Evolutionary conservation across 495 filamentous ascomycete genomes (phyloP).

Genomic region (Xylaria cubensis): DNA sequence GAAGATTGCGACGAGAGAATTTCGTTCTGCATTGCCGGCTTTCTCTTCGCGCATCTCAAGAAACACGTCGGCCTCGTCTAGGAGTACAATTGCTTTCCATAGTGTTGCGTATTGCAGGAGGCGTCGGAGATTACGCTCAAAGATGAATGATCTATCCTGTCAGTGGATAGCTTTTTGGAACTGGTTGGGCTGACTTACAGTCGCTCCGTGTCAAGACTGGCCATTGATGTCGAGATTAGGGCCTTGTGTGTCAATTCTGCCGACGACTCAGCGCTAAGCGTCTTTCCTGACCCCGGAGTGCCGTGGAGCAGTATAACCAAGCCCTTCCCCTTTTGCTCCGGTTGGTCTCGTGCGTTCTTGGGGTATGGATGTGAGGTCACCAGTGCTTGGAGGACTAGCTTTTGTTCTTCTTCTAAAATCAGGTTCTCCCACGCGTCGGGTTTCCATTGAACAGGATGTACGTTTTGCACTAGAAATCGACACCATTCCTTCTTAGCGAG

Average conservation of each 20-base stretch:
- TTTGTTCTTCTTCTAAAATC: slow-evolving; percentile 75
- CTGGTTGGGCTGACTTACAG: slow-evolving; percentile 70
- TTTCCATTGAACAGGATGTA: slow-evolving; percentile 80
- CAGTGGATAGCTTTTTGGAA: slow-evolving; percentile 79
- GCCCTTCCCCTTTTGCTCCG: slow-evolving; percentile 67
- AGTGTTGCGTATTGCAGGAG: slow-evolving; percentile 82
- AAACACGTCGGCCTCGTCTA: slow-evolving; percentile 78
- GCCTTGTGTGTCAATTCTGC: slow-evolving; percentile 49
- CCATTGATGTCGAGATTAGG: slow-evolving; percentile 37
- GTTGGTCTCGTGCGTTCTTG: slow-evolving; percentile 65
- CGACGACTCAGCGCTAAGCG: slow-evolving; percentile 53
- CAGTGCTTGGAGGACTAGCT: slow-evolving; percentile 77
- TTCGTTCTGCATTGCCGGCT: slow-evolving; percentile 64
- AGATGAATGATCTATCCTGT: slow-evolving; percentile 69
- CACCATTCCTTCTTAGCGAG: slow-evolving; percentile 83
- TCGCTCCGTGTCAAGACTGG: slow-evolving; percentile 20
- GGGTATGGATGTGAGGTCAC: slow-evolving; percentile 67
- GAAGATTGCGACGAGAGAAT: slow-evolving; percentile 64
- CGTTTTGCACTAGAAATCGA: slow-evolving; percentile 74
- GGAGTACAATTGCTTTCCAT: slow-evolving; percentile 77
- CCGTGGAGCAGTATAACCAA: slow-evolving; percentile 57
- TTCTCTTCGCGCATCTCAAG: slow-evolving; percentile 70
- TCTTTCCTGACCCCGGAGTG: slow-evolving; percentile 59
- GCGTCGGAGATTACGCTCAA: slow-evolving; percentile 75
- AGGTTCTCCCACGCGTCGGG: slow-evolving; percentile 74